These are phyloP conservation scores for Solanum clarkiae DNA, from an alignment of 257 asterid species.

Conservation along the genomic window DNA sequence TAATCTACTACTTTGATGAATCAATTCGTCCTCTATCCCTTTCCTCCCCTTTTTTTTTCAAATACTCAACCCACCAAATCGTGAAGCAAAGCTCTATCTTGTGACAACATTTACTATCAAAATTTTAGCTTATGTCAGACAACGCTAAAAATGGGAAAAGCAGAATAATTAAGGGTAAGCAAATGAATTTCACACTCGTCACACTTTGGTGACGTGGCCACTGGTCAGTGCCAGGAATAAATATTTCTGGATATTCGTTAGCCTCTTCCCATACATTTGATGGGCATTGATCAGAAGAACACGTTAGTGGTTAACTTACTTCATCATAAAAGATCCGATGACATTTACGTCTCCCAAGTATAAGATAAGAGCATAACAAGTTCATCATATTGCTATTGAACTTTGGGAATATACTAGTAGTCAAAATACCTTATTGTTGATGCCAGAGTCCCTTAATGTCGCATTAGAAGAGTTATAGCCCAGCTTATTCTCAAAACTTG, in stretches of 20 bases:
- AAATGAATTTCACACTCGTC: neutral
- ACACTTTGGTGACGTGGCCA: neutral
- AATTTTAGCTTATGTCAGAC: neutral
- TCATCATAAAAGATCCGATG: neutral
- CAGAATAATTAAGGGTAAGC: neutral
- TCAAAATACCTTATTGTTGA: constrained; percentile 69
- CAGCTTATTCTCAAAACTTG: constrained; percentile 18
- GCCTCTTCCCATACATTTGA: neutral
- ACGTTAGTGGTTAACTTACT: neutral
- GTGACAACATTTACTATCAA: neutral
- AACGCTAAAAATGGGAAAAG: neutral
- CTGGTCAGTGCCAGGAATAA: neutral
- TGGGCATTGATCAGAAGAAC: neutral
- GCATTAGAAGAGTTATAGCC: constrained; percentile 18
- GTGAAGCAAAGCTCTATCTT: neutral
- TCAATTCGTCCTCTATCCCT: neutral
- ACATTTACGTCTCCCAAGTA: neutral
- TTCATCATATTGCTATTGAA: neutral
- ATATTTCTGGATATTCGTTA: neutral
- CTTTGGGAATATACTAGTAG: neutral
- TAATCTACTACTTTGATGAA: neutral
- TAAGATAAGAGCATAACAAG: neutral
- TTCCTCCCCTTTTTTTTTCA: neutral
- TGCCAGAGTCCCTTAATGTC: constrained; percentile 40
- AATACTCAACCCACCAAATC: neutral